Conservation (phyloP, 2,329 filamentous ascomycete genomes). For the Ophiostoma quercus region DNA sequence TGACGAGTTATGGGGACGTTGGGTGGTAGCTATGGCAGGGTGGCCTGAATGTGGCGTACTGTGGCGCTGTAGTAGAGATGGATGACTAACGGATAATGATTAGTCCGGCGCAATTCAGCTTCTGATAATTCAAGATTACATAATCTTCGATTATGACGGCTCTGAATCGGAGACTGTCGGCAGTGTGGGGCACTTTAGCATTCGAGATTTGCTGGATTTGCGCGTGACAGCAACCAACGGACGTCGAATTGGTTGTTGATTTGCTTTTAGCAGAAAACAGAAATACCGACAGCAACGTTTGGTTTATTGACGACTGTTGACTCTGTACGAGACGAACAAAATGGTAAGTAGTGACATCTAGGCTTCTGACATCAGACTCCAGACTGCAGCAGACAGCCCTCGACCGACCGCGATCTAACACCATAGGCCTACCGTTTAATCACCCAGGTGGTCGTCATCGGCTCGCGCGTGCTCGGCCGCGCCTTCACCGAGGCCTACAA, state of each 20-base stretch:
- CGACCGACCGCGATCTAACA: background rate
- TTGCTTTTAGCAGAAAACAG: background rate
- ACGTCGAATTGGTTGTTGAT: background rate
- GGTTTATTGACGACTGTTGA: background rate
- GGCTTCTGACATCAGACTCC: no score
- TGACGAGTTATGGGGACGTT: constrained; percentile 1
- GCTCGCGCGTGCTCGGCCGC: constrained; percentile 84
- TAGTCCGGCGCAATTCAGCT: constrained; percentile 11
- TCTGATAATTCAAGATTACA: background rate
- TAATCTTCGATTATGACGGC: background rate
- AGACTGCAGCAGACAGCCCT: no score
- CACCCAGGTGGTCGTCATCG: constrained; percentile 85
- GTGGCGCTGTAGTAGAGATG: background rate
- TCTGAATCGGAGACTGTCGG: constrained; percentile 13
- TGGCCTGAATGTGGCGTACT: background rate
- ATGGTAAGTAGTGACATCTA: background rate
- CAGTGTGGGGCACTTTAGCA: constrained; percentile 3
- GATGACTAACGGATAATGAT: constrained; percentile 10
- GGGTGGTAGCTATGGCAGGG: background rate
- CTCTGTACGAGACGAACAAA: background rate
- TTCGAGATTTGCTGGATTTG: constrained; percentile 13
- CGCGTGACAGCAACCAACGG: background rate
- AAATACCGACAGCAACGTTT: background rate
- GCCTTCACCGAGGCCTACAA: constrained; percentile 93
- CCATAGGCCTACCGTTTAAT: constrained; percentile 88